Evolutionary conservation across 2,329 filamentous ascomycete genomes (phyloP).

Genomic region (Phaeosphaeria sp.): DNA sequence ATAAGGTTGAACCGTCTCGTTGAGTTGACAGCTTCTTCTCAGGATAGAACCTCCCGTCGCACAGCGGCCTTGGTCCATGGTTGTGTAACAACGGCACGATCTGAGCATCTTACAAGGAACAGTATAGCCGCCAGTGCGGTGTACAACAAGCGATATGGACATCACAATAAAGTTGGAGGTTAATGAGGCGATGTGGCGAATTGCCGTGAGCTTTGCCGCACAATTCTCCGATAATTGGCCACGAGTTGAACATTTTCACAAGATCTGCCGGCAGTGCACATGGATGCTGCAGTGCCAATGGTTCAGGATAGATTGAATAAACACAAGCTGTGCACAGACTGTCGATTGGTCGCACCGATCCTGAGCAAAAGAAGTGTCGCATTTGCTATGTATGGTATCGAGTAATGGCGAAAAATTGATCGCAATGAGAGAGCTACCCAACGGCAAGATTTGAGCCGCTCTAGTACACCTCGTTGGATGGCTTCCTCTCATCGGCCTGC

Average conservation of each 20-base stretch:
- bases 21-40: background rate
- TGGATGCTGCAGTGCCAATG: slow-evolving; percentile 1
- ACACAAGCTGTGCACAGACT: background rate
- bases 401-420: background rate
- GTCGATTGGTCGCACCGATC: background rate
- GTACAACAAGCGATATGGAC: background rate
- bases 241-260: background rate
- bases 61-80: background rate
- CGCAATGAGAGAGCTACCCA: background rate
- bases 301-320: slow-evolving; percentile 1
- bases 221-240: slow-evolving; percentile 1
- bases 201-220: slow-evolving; percentile 3
- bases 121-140: background rate
- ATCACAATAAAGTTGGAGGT: slow-evolving; percentile 2
- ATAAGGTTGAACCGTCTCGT: background rate
- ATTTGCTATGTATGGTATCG: background rate
- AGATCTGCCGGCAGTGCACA: background rate
- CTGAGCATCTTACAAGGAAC: background rate
- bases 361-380: background rate
- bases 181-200: slow-evolving; percentile 1
- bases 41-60: background rate
- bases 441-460: background rate
- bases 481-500: slow-evolving; percentile 38
- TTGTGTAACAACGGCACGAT: background rate
- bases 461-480: slow-evolving; percentile 43